phyloP scores from a whole-genome alignment of 345 rosid species.

The Corymbia maculata region DNA sequence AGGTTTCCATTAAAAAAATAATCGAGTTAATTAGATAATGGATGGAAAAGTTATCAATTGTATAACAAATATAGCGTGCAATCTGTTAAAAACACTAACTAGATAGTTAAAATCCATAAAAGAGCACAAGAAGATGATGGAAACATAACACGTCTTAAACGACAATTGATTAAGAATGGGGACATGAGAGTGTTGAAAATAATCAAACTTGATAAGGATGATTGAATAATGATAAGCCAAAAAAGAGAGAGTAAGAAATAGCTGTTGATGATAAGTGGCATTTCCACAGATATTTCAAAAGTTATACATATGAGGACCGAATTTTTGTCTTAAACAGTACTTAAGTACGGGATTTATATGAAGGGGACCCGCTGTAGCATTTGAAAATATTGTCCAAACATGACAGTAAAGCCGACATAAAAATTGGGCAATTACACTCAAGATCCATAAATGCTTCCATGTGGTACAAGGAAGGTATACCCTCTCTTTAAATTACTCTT shows the following conservation, averaged over 20 bases:
- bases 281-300: not conserved
- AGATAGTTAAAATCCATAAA: too few relatives aligned
- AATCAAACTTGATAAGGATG: not conserved
- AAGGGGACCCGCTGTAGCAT: not conserved
- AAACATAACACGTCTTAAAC: not conserved
- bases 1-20: too few relatives aligned
- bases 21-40: too few relatives aligned
- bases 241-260: not conserved
- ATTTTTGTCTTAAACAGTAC: not conserved
- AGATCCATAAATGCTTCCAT: not conserved
- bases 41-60: too few relatives aligned
- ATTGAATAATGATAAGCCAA: not conserved
- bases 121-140: not conserved
- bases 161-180: not conserved
- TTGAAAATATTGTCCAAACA: not conserved
- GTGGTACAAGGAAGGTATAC: conserved; percentile 16
- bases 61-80: too few relatives aligned
- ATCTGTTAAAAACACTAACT: too few relatives aligned
- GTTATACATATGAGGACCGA: not conserved
- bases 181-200: fast-evolving
- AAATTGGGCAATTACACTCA: not conserved
- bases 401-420: not conserved
- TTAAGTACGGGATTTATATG: not conserved
- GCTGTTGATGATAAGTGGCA: not conserved
- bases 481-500: conserved; percentile 91